Percentiles rank a stretch among this genome's conserved stretches.
phyloP scores from a whole-genome alignment of 2,329 filamentous ascomycete species.

The Fusarium beomiforme region DNA sequence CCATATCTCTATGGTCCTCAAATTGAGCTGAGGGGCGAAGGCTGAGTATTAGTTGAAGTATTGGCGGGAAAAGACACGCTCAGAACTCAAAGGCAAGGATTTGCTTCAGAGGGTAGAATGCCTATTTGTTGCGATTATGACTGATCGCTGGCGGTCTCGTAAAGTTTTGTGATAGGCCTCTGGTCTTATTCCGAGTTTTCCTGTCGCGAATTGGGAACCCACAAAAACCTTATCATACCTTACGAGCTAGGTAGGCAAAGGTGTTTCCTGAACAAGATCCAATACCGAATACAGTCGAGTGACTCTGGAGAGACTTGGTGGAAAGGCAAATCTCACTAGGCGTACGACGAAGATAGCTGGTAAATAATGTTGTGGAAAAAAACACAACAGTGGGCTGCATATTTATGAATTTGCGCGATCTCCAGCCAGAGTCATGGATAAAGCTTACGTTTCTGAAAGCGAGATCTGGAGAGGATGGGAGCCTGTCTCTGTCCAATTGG shows the following conservation, averaged over 20 bases:
- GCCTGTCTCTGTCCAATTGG: conserved; percentile 38
- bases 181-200: not conserved
- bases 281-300: not conserved
- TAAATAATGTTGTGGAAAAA: not conserved
- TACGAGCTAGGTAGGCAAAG: not conserved
- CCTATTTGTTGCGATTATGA: not conserved
- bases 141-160: not conserved
- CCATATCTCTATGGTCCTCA: conserved; percentile 14
- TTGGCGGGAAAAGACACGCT: not conserved
- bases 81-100: not conserved
- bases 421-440: conserved; percentile 32
- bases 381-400: conserved; percentile 15
- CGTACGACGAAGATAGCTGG: not conserved
- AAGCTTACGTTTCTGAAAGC: conserved; percentile 41
- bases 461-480: conserved; percentile 37
- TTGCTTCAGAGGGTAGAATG: not conserved
- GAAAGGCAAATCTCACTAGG: not conserved
- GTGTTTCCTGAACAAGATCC: not conserved
- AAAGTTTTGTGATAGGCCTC: not conserved
- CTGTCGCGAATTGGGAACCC: conserved; percentile 2
- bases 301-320: not conserved
- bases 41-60: not conserved
- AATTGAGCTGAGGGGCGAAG: not conserved
- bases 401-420: conserved; percentile 29
- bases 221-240: conserved; percentile 9